Evolutionary conservation across 805 yeast species (phyloP).

Genomic region (Ogataea ramenticola): DNA sequence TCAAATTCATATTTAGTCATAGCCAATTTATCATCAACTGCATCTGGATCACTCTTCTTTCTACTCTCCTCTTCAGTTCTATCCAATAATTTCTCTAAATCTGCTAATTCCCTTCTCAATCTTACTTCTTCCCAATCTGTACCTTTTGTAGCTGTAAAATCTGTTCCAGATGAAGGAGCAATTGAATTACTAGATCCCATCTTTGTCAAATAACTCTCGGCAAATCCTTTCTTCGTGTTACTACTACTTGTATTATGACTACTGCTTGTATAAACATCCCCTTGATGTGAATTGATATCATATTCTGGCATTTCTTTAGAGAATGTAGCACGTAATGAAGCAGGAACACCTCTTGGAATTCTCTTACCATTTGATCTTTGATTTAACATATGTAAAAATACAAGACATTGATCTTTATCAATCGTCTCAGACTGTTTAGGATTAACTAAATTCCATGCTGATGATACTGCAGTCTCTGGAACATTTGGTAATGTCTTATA

Average conservation of each 20-base stretch:
- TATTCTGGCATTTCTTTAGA: slow-evolving; percentile 78
- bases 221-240: slow-evolving; percentile 34
- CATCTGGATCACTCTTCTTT: slow-evolving; percentile 15
- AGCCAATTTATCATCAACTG: slow-evolving; percentile 18
- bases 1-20: slow-evolving; percentile 60
- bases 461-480: slow-evolving; percentile 76
- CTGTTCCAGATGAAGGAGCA: slow-evolving; percentile 47
- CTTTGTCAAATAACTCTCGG: slow-evolving; percentile 46
- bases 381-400: slow-evolving; percentile 82
- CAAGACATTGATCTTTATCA: slow-evolving; percentile 88
- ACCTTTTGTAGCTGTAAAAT: slow-evolving; percentile 64
- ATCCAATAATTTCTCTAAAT: slow-evolving; percentile 59
- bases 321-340: slow-evolving; percentile 83
- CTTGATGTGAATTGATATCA: slow-evolving; percentile 50
- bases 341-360: slow-evolving; percentile 93
- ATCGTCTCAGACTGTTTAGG: slow-evolving; percentile 83
- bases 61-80: slow-evolving; percentile 47
- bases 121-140: slow-evolving; percentile 92
- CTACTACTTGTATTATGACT: slow-evolving; percentile 8
- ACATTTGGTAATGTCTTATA: slow-evolving; percentile 64
- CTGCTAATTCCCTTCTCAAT: slow-evolving; percentile 68
- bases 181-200: slow-evolving; percentile 41
- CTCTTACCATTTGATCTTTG: slow-evolving; percentile 75
- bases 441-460: slow-evolving; percentile 93
- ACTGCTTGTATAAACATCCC: slow-evolving; percentile 20